These are phyloP conservation scores for Xanthoconium purpureum DNA, from an alignment of 768 basidiomycete genomes.

Conservation along the genomic window DNA sequence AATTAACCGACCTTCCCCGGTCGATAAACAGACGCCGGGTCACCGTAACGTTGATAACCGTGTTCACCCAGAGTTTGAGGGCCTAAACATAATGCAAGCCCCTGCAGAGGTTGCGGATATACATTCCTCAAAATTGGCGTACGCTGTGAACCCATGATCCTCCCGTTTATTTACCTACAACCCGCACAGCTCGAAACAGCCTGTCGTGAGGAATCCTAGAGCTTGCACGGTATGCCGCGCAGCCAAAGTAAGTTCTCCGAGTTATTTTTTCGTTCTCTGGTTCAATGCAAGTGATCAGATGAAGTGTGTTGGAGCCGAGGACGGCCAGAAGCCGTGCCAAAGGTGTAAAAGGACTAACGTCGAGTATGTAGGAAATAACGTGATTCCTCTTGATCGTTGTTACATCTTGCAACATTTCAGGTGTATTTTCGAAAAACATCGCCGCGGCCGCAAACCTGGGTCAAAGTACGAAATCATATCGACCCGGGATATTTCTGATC, in stretches of 20 bases:
- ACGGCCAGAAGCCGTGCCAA: conserved; percentile 77
- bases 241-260: conserved; percentile 57
- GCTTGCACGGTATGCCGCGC: conserved; percentile 85
- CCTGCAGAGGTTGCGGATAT: conserved; percentile 28
- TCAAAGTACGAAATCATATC: conserved; percentile 61
- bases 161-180: conserved; percentile 8
- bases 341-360: conserved; percentile 79
- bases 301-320: conserved; percentile 90
- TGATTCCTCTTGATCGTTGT: conserved; percentile 2
- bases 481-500: background rate
- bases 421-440: conserved; percentile 86
- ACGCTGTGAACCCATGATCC: conserved; percentile 9
- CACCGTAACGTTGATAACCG: conserved; percentile 41
- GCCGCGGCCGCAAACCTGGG: conserved; percentile 83
- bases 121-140: conserved; percentile 31
- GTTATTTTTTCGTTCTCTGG: conserved; percentile 11
- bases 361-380: conserved; percentile 47
- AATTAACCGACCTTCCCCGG: conserved; percentile 41
- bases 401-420: conserved; percentile 36
- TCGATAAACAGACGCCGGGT: conserved; percentile 41
- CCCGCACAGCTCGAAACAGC: conserved; percentile 37
- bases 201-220: conserved; percentile 48
- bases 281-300: conserved; percentile 48
- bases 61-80: conserved; percentile 17
- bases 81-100: conserved; percentile 27